These are phyloP conservation scores for Leavenworthia alabamica DNA, from an alignment of 345 rosid species.

Conservation along the genomic window DNA sequence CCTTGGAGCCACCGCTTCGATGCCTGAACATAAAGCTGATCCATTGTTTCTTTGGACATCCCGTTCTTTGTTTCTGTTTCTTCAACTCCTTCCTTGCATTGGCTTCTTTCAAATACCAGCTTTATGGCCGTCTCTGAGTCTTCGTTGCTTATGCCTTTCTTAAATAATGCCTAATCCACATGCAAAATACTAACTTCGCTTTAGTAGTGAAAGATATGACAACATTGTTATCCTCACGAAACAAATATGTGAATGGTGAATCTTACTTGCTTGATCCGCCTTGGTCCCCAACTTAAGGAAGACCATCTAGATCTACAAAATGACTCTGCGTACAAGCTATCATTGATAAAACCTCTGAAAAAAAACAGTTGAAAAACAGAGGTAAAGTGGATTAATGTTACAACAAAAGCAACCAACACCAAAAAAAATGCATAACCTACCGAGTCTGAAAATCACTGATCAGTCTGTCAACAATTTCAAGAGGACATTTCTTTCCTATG, in stretches of 20 bases:
- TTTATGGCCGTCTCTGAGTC: slow-evolving; percentile 67
- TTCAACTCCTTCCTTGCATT: slow-evolving; percentile 28
- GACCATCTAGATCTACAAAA: slow-evolving; percentile 76
- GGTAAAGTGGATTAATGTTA: neutral
- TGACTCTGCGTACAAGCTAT: slow-evolving; percentile 68
- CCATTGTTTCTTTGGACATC: slow-evolving; percentile 54
- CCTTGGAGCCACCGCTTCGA: slow-evolving; percentile 70
- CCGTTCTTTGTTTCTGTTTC: slow-evolving; percentile 45
- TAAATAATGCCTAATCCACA: slow-evolving; percentile 52
- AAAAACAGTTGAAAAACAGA: neutral
- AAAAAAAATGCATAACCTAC: slow-evolving; percentile 28
- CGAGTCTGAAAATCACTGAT: slow-evolving; percentile 48
- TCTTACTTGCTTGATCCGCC: slow-evolving; percentile 74
- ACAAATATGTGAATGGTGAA: neutral
- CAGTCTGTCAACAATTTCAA: slow-evolving; percentile 42
- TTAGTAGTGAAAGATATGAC: neutral
- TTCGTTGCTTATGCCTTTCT: slow-evolving; percentile 49
- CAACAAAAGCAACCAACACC: neutral
- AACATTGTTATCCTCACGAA: neutral
- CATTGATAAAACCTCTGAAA: slow-evolving; percentile 71
- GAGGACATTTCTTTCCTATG: slow-evolving; percentile 48
- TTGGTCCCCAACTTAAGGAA: slow-evolving; percentile 83
- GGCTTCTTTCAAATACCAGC: slow-evolving; percentile 48
- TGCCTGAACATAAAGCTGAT: slow-evolving; percentile 59
- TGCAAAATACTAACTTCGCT: neutral